Base-by-base conservation (phyloP, 805 yeast species). In the Lipomyces spencermartinsiae region DNA sequence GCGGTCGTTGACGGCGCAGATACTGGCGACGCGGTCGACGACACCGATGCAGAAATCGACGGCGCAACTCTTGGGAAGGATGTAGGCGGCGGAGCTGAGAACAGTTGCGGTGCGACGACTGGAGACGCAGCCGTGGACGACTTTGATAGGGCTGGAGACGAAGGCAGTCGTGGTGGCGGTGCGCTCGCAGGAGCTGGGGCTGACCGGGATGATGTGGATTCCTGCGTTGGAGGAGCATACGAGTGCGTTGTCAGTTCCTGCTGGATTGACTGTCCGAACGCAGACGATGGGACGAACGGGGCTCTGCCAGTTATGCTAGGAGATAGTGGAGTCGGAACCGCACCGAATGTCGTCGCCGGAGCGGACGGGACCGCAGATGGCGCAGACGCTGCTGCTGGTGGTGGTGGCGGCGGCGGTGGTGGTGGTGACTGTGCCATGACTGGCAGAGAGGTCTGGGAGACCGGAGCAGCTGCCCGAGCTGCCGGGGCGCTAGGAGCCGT, bases 201-300 rank as follows among this genome's bases (percentile, higher is more conserved):
- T 7, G 55, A 63, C 64, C 49, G 78, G 71, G 7, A 72, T 6
- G 75, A 73, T 19, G 71, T 65, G 22, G 75, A 68, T 35, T 74
- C 67, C 68, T 6, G 73, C 67, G 49, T 65, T 64, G 56, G 56
- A 7, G 70, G 55, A 16, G 57, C 66, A 35, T 56, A 69, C 67
- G 56, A 60, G 60, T 73, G 73, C 43, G 76, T 74, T 29, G 76
- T 68, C 71, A 78, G 77, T 63, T 78, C 79, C 57, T 77, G 79
- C 34, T 82, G 79, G 63, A 93, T 83, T 46, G 84, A 84, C 79
- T 90, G 97, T 39, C 98, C 98, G 82, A 93, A 94, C 10, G 85
- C 80, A 0, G 97, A 92, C 19, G 93, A 84, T 46, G 98, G 98
- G 63, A 86, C 89, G 79, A 93, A 94, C 57, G 79, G 68, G 79